A percentile compares a stretch with the other conserved stretches of the same genome.
Conservation (phyloP, 352 stramenopile species). For the Pythium folliculosum region DNA sequence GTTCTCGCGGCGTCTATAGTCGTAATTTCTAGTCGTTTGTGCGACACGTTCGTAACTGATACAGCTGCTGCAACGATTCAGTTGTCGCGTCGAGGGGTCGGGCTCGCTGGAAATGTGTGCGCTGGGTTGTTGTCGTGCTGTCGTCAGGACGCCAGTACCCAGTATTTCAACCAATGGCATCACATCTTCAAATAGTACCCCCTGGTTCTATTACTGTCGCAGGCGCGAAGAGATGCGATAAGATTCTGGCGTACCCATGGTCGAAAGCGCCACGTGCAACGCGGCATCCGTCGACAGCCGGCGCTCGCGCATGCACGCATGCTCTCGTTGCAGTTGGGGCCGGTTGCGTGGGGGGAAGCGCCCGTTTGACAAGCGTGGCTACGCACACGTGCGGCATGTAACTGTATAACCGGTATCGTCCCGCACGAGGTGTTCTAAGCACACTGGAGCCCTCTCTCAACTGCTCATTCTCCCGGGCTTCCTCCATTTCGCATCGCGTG, state of each 20-base stretch:
- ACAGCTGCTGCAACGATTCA: slow-evolving; percentile 5
- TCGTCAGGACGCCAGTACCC: slow-evolving; percentile 9
- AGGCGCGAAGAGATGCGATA: slow-evolving; percentile 24
- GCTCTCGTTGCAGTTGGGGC: slow-evolving; percentile 18
- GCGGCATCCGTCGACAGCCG: slow-evolving; percentile 24
- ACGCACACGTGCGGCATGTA: not conserved
- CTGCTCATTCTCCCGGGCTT: not conserved
- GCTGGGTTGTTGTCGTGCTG: slow-evolving; percentile 7
- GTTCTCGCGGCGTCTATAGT: slow-evolving; percentile 47
- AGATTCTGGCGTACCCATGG: slow-evolving; percentile 24
- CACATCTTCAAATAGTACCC: not conserved
- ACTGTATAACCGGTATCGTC: not conserved
- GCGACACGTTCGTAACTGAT: slow-evolving; percentile 13
- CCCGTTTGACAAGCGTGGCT: slow-evolving; percentile 11
- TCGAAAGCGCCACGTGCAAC: slow-evolving; percentile 12
- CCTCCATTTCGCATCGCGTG: not conserved
- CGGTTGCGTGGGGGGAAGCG: not conserved
- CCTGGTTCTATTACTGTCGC: slow-evolving; percentile 17
- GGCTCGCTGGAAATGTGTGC: not conserved
- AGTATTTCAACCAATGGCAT: slow-evolving; percentile 18
- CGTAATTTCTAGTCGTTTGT: not conserved
- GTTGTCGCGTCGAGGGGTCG: slow-evolving; percentile 7
- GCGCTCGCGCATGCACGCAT: slow-evolving; percentile 4
- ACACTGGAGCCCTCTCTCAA: not conserved
- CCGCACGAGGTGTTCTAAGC: not conserved